Evolutionary conservation across 805 yeast genomes (phyloP).

Genomic region (Suhomyces vadensis): DNA sequence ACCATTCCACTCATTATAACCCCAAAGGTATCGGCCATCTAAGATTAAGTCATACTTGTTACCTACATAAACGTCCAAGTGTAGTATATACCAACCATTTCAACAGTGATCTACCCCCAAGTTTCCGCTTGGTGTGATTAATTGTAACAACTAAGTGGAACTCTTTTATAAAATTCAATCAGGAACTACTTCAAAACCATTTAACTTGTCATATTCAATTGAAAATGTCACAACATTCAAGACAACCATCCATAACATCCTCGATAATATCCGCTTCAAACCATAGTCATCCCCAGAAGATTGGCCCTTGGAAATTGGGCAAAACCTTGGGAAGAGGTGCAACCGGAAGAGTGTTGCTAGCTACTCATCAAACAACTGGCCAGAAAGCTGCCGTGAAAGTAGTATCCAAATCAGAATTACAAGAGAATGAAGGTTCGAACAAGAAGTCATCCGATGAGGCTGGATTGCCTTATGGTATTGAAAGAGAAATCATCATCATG

Average conservation of each 20-base stretch:
- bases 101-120: no score
- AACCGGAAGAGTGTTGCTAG: constrained; percentile 76
- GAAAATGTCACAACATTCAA: constrained; percentile 40
- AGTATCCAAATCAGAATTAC: constrained; percentile 63
- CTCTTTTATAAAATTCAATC: no score
- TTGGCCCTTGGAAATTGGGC: constrained; percentile 85
- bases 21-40: no score
- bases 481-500: constrained; percentile 96
- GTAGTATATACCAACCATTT: no score
- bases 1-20: not conserved
- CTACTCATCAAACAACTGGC: constrained; percentile 67
- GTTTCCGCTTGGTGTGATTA: no score
- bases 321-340: constrained; percentile 81
- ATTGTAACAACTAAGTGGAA: no score
- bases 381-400: constrained; percentile 83
- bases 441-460: constrained; percentile 45
- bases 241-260: constrained; percentile 63
- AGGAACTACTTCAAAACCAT: constrained; percentile 2
- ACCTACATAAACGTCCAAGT: no score
- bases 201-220: no score
- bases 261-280: constrained; percentile 49
- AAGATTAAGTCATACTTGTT: no score
- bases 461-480: constrained; percentile 91
- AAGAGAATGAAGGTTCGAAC: constrained; percentile 28
- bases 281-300: constrained; percentile 49